Conservation (phyloP, 164 flowering plant species). For the Stephania yunnanensis region DNA sequence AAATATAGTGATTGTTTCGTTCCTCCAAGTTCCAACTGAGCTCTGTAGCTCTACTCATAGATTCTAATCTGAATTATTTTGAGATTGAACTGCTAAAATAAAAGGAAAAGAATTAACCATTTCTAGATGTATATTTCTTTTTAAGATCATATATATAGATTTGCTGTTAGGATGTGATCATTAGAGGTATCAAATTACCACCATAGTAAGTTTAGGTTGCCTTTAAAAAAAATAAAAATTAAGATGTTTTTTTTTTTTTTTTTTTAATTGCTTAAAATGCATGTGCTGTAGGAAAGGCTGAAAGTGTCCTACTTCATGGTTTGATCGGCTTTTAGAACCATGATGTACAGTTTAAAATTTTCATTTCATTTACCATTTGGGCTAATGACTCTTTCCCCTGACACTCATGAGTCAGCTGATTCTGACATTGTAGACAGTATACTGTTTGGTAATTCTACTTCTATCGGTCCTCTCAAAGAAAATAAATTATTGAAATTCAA, state of each 20-base stretch:
- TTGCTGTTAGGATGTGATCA: too few relatives aligned
- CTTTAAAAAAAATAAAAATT: too few relatives aligned
- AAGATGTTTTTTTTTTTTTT: too few relatives aligned
- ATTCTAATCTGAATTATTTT: too few relatives aligned
- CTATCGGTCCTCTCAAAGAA: too few relatives aligned
- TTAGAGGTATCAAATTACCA: neutral
- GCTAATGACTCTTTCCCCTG: neutral
- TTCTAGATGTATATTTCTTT: neutral
- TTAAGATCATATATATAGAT: too few relatives aligned
- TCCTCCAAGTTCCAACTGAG: too few relatives aligned
- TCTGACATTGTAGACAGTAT: neutral
- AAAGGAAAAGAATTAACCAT: too few relatives aligned
- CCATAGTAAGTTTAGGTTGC: neutral
- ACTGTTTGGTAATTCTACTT: too few relatives aligned
- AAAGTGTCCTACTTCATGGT: neutral
- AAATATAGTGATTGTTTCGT: neutral
- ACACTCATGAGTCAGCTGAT: neutral
- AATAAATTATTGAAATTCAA: too few relatives aligned
- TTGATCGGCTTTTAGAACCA: neutral
- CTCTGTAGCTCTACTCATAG: neutral
- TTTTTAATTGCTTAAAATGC: neutral
- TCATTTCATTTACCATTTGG: neutral
- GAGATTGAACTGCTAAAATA: neutral
- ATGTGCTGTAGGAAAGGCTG: neutral
- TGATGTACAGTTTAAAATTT: neutral